Conservation (phyloP, 1,284 basidiomycete species). For the Cutaneotrichosporon sp. region DNA sequence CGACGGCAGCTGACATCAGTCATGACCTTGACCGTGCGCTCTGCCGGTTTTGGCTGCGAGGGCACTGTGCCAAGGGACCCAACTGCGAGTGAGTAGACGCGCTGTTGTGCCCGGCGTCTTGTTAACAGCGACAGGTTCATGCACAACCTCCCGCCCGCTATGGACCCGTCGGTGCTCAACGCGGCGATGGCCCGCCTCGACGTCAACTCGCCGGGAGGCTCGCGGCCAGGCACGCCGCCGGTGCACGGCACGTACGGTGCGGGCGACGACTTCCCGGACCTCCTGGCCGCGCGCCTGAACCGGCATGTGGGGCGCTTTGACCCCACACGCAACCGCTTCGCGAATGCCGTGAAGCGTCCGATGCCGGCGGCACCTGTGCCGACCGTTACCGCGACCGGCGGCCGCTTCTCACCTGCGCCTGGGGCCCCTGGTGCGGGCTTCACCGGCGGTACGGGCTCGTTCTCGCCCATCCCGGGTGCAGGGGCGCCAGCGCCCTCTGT, state of each 20-base stretch:
- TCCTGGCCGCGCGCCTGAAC: slow-evolving; percentile 50
- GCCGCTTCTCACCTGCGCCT: slow-evolving; percentile 36
- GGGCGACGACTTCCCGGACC: slow-evolving; percentile 84
- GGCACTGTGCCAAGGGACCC: slow-evolving; percentile 92
- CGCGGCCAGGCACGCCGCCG: slow-evolving; percentile 36
- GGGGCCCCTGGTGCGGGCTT: slow-evolving; percentile 7
- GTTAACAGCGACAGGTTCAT: slow-evolving; percentile 60
- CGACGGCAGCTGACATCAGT: slow-evolving; percentile 52
- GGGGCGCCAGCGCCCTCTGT: slow-evolving; percentile 57
- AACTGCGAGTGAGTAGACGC: slow-evolving; percentile 55
- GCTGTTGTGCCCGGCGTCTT: slow-evolving; percentile 20
- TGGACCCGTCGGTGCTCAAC: slow-evolving; percentile 55
- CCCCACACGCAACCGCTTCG: slow-evolving; percentile 78
- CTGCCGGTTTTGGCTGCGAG: slow-evolving; percentile 96
- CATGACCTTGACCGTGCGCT: slow-evolving; percentile 89
- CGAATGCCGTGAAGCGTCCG: slow-evolving; percentile 56
- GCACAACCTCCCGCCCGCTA: slow-evolving; percentile 74
- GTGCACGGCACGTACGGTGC: slow-evolving; percentile 36
- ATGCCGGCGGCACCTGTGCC: slow-evolving; percentile 32
- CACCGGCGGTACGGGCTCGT: slow-evolving; percentile 49
- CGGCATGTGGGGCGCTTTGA: slow-evolving; percentile 59
- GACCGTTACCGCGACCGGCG: slow-evolving; percentile 28
- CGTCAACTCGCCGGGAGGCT: slow-evolving; percentile 57
- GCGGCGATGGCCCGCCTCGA: slow-evolving; percentile 70
- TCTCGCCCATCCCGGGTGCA: slow-evolving; percentile 2